Base-by-base conservation (phyloP, 495 filamentous ascomycete genomes). In the Pseudomonodictys pantanalensis region DNA sequence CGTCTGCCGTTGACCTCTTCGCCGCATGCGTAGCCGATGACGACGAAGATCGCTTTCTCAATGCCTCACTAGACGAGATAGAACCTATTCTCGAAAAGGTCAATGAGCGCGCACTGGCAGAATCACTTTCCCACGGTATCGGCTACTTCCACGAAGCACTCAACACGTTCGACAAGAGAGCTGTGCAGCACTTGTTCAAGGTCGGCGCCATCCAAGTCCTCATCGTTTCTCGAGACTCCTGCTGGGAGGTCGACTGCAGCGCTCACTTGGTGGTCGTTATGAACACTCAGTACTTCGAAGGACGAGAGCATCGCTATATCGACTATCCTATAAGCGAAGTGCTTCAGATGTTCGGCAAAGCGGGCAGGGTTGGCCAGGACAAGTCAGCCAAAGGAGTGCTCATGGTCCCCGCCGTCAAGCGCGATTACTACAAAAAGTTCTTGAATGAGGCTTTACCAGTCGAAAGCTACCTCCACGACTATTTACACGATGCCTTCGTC, bases 261-360 rank as follows among this genome's bases (percentile, higher is more conserved):
- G 92, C 91, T 15, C 91, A 97, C 71, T 73, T 97, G 35, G 95
- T 97, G 7, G 83, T 97, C 32, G 86, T 97, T 22, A 97, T 97
- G 95, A 91, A 90, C 20, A 99, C 95, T n/a, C 95, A 97, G 68
- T 99, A 91, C 73, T 99, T 92, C 54, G 93, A 99, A 61, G 93
- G 93, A 17, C 84, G 90, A 58, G 95, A 99, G 69, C 93, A 99
- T 75, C 87, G 93, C 20, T 99, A 99, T 73, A 86, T 97, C 60
- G 93, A 99, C 73, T 97, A 97, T 68, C 88, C 92, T 2, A 83
- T 97, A 59, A 92, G 87, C 68, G 93, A 99, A 69, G 81, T 99
- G n/a, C 77, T 99, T n/a, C 95, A 99, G 67, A 99, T 99, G 95
- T 96, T 97, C 59, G 93, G 93, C 65, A 95, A 91, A 71, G 90